Evolutionary conservation across 2,329 filamentous ascomycete genomes (phyloP), one percentile per base, ranked within the genome.

Genomic region (Tolypocladium paradoxum): DNA sequence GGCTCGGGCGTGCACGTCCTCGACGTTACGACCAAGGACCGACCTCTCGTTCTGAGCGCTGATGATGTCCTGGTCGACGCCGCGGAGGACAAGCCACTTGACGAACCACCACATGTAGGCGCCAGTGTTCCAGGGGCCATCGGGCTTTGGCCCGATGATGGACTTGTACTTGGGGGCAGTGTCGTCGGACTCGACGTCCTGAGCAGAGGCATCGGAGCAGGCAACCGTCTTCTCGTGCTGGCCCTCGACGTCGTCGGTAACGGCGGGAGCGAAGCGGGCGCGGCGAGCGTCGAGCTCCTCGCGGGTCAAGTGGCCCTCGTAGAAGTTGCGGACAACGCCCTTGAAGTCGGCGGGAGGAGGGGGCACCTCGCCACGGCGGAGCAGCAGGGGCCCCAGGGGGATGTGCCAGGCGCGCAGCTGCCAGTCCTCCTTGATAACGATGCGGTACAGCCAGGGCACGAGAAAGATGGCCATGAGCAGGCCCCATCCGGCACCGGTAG

Each of bases 351-450:
- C 71, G 0, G 78, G 77, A 1, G 71, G 61, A 2, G 70, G 66
- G 3, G 73, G 71, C 0, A 70, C 66, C 0, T 69, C 63, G 2
- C 66, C 67, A 34, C 74, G 73, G 16, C 66, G 65, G 49, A 79
- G 73, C 8, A 83, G 73, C 0, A 82, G 64, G 29, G 77, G 79
- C 0, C 81, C 81, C 18, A 74, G 64, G 55, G 74, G 58, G 53
- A 83, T 69, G 55, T 83, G 73, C 63, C 72, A 83, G 65, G 72
- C 66, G 57, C 75, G 75, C 55, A 87, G 68, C 61, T 79, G 67
- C 77, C 81, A 78, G 68, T 87, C 81, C 57, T 84, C 73, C 66
- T 76, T 68, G 65, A 85, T 67, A 58, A 87, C 71, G 46, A 77
- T 72, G 53, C 77, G 74, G 64, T 83, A 76, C 54, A 84, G 62